phyloP scores from a whole-genome alignment of 257 asterid species.

The Ocimum tenuiflorum region DNA sequence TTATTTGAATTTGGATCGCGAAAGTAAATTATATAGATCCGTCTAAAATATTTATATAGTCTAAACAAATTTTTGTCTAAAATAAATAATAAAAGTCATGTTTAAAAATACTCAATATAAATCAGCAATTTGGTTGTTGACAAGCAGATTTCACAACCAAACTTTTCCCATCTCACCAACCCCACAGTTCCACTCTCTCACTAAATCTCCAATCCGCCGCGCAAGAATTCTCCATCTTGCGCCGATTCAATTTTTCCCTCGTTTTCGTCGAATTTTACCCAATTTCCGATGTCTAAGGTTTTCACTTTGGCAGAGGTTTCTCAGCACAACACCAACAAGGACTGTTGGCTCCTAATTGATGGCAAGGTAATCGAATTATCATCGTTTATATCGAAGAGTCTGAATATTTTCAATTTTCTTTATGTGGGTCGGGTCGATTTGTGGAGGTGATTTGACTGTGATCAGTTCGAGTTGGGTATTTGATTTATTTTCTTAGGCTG shows the following conservation, averaged over 20 bases:
- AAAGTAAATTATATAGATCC: neutral
- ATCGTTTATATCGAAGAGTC: neutral
- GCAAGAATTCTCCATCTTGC: too few relatives aligned
- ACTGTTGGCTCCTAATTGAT: conserved; percentile 67
- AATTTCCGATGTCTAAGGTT: conserved; percentile 45
- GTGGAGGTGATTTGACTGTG: neutral
- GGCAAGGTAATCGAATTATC: conserved; percentile 49
- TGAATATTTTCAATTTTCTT: neutral
- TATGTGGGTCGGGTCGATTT: neutral
- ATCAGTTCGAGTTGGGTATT: neutral
- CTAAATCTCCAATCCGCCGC: too few relatives aligned
- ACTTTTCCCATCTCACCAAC: too few relatives aligned
- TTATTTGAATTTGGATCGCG: neutral
- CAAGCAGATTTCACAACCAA: too few relatives aligned
- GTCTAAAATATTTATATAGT: neutral
- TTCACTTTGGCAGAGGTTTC: conserved; percentile 64
- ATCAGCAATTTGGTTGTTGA: too few relatives aligned
- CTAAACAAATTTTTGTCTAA: too few relatives aligned
- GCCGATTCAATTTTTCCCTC: too few relatives aligned
- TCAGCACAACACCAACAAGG: conserved; percentile 66
- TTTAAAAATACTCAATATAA: too few relatives aligned
- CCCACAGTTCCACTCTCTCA: too few relatives aligned
- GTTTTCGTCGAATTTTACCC: neutral
- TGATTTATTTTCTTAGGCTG: neutral
- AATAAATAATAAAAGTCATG: too few relatives aligned